Base-by-base conservation (phyloP, 176 grass and related monocot genomes). In the Lolium rigidum region DNA sequence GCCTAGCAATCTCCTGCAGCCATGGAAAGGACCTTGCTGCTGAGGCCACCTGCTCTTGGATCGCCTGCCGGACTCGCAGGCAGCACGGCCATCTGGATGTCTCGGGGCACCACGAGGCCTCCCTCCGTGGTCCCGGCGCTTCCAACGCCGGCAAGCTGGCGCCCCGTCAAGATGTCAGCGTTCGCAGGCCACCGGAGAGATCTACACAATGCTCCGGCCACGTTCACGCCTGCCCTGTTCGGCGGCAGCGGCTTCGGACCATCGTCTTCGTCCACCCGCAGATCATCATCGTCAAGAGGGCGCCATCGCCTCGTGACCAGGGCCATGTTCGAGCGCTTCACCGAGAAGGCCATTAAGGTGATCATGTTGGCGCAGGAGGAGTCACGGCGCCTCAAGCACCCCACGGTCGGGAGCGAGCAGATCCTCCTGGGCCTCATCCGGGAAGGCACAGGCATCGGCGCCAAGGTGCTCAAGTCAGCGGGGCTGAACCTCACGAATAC, bases 341-440 rank as follows among this genome's bases (percentile, higher is more conserved):
- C 95, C 0, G 95, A 95, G 80, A 97, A 95, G 86, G 95, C 95
- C 35, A 95, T 93, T 21, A 97, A 93, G 85, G 95, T 98, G 70
- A 91, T 98, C 12, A 98, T 98, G 91, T 93, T 98, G 84, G 91
- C 93, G 0, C 95, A 98, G 89, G 95, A 98, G 71, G 96, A 98
- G 76, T 84, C 96, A 3, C 92, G 96, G 60, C 90, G 89, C 41
- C 78, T 98, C 1, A 88, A 86, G 2, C 96, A 98, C 81, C 92
- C 92, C 26, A 92, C 93, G 76, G 93, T 98, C 28, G 93, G 96
- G 41, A 98, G 91, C 0, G 93, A 98, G 84, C 96, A 98, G 52
- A 95, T 98, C 70, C 86, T 98, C 38, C 80, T 98, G 81, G 96
- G 96, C 73, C 79, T 98, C 70, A 87, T 94, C 65, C 90, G 89